Conservation (phyloP, 768 basidiomycete genomes). For the Pleurotus giganteus region DNA sequence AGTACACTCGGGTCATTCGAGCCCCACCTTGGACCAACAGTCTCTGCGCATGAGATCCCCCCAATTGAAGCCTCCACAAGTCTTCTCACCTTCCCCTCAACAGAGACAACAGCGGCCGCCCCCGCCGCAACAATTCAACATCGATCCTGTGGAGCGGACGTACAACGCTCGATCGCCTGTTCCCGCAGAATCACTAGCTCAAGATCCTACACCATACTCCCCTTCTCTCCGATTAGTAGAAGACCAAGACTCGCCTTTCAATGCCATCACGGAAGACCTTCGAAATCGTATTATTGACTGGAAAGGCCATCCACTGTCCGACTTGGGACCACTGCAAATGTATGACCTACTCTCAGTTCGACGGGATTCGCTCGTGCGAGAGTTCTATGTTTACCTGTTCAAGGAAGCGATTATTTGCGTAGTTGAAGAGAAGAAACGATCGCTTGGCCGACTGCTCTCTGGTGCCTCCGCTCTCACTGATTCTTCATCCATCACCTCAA, state of each 20-base stretch:
- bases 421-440: slow-evolving; percentile 91
- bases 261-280: slow-evolving; percentile 83
- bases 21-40: slow-evolving; percentile 35
- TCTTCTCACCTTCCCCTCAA: slow-evolving; percentile 5
- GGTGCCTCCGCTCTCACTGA: slow-evolving; percentile 58
- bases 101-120: slow-evolving; percentile 20
- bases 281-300: slow-evolving; percentile 90
- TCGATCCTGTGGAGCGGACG: background rate
- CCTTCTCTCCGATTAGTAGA: slow-evolving; percentile 26
- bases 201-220: slow-evolving; percentile 26
- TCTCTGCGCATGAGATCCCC: slow-evolving; percentile 19
- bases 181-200: slow-evolving; percentile 27
- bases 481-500: slow-evolving; percentile 34
- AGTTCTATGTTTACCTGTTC: slow-evolving; percentile 97
- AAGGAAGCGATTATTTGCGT: slow-evolving; percentile 98
- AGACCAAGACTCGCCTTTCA: slow-evolving; percentile 77
- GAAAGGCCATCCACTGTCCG: slow-evolving; percentile 91
- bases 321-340: slow-evolving; percentile 86
- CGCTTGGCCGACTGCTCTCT: slow-evolving; percentile 71
- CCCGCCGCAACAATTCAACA: slow-evolving; percentile 5
- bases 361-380: slow-evolving; percentile 84
- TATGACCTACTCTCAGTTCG: slow-evolving; percentile 90
- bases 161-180: slow-evolving; percentile 1
- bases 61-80: slow-evolving; percentile 20
- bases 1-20: slow-evolving; percentile 39